phyloP scores from a whole-genome alignment of 768 basidiomycete genomes.

The Russula vinacea region DNA sequence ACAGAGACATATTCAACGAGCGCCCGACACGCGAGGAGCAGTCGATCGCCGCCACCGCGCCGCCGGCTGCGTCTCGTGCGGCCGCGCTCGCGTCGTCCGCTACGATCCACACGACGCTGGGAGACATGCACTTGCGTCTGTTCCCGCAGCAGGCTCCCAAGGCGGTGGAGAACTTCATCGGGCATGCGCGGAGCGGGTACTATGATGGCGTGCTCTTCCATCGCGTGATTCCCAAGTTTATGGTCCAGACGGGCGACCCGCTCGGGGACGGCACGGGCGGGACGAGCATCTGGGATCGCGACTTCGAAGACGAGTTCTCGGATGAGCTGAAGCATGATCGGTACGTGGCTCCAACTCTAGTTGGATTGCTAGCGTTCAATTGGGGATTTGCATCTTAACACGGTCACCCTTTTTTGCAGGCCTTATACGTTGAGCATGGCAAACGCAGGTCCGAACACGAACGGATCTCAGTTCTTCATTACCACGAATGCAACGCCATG shows the following conservation, averaged over 20 bases:
- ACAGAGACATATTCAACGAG: constrained; percentile 98
- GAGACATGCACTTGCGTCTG: constrained; percentile 85
- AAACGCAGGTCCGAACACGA: constrained; percentile 84
- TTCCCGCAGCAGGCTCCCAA: constrained; percentile 93
- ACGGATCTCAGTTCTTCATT: constrained; percentile 98
- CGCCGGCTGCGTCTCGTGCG: constrained; percentile 50
- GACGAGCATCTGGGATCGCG: constrained; percentile 81
- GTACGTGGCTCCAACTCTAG: constrained; percentile 38
- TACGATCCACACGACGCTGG: constrained; percentile 92
- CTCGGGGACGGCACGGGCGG: constrained; percentile 94
- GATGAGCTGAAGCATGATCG: constrained; percentile 88
- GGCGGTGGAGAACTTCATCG: constrained; percentile 97
- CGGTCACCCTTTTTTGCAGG: constrained; percentile 39
- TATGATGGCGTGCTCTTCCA: constrained; percentile 95
- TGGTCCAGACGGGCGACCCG: constrained; percentile 96
- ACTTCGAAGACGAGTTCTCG: constrained; percentile 92
- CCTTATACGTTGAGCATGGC: constrained; percentile 97
- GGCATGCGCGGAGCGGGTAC: constrained; percentile 83
- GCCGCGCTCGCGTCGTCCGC: constrained; percentile 75
- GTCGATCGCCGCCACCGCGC: constrained; percentile 67
- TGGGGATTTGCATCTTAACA: neutral
- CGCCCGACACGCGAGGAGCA: constrained; percentile 95
- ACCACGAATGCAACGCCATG: constrained; percentile 93
- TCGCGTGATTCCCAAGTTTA: constrained; percentile 96
- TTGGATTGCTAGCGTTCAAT: neutral